Evolutionary conservation across 192 early-diverging fungal species (phyloP).

Genomic region (Coemansia sp.): DNA sequence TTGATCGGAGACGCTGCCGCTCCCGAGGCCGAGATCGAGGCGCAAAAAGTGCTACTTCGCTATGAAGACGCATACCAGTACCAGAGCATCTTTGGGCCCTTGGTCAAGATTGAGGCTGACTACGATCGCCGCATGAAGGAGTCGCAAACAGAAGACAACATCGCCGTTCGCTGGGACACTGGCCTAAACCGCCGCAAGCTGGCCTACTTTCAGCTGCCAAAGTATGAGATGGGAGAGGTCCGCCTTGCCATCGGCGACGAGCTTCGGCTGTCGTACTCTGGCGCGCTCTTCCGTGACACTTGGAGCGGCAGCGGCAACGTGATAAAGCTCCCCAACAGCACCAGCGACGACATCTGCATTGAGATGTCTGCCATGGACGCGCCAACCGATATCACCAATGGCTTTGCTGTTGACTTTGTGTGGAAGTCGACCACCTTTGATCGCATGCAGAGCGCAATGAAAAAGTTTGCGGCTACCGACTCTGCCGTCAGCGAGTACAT

Average conservation of each 20-base stretch:
- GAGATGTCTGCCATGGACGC: constrained; percentile 74
- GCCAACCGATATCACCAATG: constrained; percentile 65
- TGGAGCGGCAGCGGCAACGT: constrained; percentile 92
- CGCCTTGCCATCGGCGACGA: constrained; percentile 94
- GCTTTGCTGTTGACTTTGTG: constrained; percentile 94
- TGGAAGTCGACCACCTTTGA: constrained; percentile 99
- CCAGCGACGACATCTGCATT: constrained; percentile 93
- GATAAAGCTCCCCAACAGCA: constrained; percentile 91
- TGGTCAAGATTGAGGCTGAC: constrained; percentile 94
- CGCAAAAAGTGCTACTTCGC: constrained; percentile 76
- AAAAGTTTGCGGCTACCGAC: constrained; percentile 95
- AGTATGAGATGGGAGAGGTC: constrained; percentile 84
- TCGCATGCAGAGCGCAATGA: constrained; percentile 95
- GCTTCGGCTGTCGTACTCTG: constrained; percentile 80
- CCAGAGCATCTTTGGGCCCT: constrained; percentile 90
- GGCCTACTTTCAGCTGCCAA: constrained; percentile 91
- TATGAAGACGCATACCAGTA: constrained; percentile 98
- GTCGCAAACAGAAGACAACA: constrained; percentile 92
- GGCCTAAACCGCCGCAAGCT: constrained; percentile 88
- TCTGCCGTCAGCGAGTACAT: constrained; percentile 91
- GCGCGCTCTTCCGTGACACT: constrained; percentile 69
- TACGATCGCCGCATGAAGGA: constrained; percentile 85
- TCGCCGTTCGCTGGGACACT: constrained; percentile 96
- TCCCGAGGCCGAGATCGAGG: constrained; percentile 69
- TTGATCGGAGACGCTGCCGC: constrained; percentile 74